Evolutionary conservation across 352 stramenopile genomes (phyloP), one percentile per base, ranked within the genome.

Genomic region (Globisporangium viniferum): DNA sequence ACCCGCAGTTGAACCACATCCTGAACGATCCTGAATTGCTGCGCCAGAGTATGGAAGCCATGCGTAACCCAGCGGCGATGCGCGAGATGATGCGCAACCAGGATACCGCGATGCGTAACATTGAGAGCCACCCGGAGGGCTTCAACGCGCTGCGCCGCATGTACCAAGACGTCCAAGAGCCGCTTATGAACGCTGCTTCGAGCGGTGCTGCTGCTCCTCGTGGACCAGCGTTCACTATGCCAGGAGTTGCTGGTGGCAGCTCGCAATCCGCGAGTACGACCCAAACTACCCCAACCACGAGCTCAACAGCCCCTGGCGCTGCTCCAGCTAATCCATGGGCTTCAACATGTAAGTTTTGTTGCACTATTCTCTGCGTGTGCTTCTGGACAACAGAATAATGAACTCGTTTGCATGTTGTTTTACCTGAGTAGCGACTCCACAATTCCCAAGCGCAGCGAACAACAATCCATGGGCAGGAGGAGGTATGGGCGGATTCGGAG

Each of bases 11-110:
- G 33, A 94, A 93, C 33, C 93, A 99, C 76, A 87, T 98, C 36
- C 86, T 99, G 67, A 96, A 97, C 67, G 96, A 99, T 81, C 97
- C 97, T 0, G 93, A 97, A 65, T 74, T 99, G 59, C 81, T 99
- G 57, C 79, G 96, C 24, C 89, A 98, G 67, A 96, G 88, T 67
- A 98, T 99, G 86, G 92, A 99, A 73, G 98, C 98, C 68, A 98
- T 98, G 91, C 89, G 96, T 55, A 98, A 99, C 77, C 97, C 97
- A 15, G 86, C 83, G 6, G 91, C 91, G 20, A 98, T 98, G 91
- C 92, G 96, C 51, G 94, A 99, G 71, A 97, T 98, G 79, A 99
- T 99, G 95, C 87, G 97, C 5, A 97, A 86, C 78, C 97, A 99
- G 73, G 97, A 99, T 81, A 95, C 98, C 56, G 97, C 97, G 20